These are phyloP conservation scores for Kitagawia praeruptora DNA, from an alignment of 129 eudicot genomes.

Conservation along the genomic window DNA sequence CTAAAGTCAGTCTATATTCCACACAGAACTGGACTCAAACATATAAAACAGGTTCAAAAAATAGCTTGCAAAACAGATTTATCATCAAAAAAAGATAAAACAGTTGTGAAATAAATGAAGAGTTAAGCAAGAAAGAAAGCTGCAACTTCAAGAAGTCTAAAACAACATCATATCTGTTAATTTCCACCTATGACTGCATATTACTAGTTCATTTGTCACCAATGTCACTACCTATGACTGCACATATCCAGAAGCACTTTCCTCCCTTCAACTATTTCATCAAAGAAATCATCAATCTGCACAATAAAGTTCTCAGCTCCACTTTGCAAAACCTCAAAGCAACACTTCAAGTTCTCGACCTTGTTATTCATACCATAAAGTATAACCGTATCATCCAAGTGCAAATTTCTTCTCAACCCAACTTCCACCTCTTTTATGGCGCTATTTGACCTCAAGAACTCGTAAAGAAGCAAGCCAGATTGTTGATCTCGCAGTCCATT, in stretches of 20 bases:
- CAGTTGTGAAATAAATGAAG: background rate
- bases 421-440: slow-evolving; percentile 23
- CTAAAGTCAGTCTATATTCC: too few species aligned
- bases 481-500: slow-evolving; percentile 11
- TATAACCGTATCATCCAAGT: background rate
- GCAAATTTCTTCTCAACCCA: background rate
- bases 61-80: slow-evolving; percentile 12
- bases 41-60: background rate
- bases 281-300: slow-evolving; percentile 68
- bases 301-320: slow-evolving; percentile 52
- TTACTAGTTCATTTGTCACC: background rate
- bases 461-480: slow-evolving; percentile 28
- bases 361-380: slow-evolving; percentile 22
- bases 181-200: background rate
- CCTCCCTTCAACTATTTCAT: slow-evolving; percentile 73
- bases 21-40: too few species aligned
- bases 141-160: background rate
- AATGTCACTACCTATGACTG: slow-evolving; percentile 36
- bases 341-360: slow-evolving; percentile 43
- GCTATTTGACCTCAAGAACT: slow-evolving; percentile 32
- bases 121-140: slow-evolving; percentile 15
- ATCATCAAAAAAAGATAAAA: background rate
- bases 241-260: slow-evolving; percentile 57
- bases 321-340: slow-evolving; percentile 46
- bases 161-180: slow-evolving; percentile 12